Evolutionary conservation across 179 eudicot species (phyloP).

Genomic region (Gypsophila paniculata): DNA sequence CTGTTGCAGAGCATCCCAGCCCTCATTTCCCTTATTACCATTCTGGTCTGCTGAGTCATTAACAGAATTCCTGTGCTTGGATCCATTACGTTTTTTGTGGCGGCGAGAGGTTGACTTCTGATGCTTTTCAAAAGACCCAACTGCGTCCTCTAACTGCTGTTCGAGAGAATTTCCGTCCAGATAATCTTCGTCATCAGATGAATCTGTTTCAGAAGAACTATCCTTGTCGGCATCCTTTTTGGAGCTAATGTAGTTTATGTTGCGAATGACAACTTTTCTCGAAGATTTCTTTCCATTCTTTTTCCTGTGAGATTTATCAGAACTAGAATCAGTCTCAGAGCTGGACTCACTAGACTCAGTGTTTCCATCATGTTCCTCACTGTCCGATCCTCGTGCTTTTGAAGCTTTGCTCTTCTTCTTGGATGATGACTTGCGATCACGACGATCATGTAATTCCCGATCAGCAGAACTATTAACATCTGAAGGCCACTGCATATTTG

Average conservation of each 20-base stretch:
- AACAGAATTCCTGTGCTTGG: slow-evolving; percentile 28
- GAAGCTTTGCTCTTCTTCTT: slow-evolving; percentile 46
- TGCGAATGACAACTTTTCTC: slow-evolving; percentile 65
- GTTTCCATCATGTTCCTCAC: slow-evolving; percentile 30
- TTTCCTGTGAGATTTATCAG: slow-evolving; percentile 35
- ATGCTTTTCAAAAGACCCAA: slow-evolving; percentile 48
- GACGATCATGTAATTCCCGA: slow-evolving; percentile 37
- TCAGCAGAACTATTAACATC: slow-evolving; percentile 43
- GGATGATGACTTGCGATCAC: slow-evolving; percentile 36
- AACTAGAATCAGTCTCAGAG: slow-evolving; percentile 45
- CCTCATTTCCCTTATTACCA: slow-evolving; percentile 41
- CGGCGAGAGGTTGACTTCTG: slow-evolving; percentile 41
- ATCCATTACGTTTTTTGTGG: slow-evolving; percentile 38
- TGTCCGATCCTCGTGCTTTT: slow-evolving; percentile 32
- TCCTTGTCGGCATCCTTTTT: slow-evolving; percentile 45
- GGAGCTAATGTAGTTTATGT: slow-evolving; percentile 68
- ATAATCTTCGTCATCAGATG: slow-evolving; percentile 50
- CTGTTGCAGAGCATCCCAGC: slow-evolving; percentile 74
- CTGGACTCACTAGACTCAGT: slow-evolving; percentile 44
- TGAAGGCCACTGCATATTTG: slow-evolving; percentile 59
- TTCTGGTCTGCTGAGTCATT: slow-evolving; percentile 30
- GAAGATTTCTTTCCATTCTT: slow-evolving; percentile 56
- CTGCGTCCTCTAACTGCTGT: slow-evolving; percentile 64
- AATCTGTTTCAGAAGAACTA: slow-evolving; percentile 39
- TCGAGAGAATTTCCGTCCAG: slow-evolving; percentile 46